phyloP scores from a whole-genome alignment of 2,329 filamentous ascomycete species.

The Boeremia lycopersici region DNA sequence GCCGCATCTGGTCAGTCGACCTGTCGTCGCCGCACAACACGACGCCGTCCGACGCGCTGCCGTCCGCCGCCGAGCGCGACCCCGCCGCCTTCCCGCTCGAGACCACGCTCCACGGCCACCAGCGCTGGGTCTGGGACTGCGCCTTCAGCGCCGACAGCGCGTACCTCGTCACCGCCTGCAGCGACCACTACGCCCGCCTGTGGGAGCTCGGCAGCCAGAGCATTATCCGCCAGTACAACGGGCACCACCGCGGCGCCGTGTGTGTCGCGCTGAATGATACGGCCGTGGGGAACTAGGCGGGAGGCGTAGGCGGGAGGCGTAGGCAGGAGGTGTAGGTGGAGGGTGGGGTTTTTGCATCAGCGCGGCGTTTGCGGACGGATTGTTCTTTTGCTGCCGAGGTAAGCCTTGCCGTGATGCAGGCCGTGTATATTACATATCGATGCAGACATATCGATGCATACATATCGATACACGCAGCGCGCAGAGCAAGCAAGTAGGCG shows the following conservation, averaged over 20 bases:
- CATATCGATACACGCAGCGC: no score
- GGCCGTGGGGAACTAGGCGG: constrained; percentile 44
- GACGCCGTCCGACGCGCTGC: constrained; percentile 39
- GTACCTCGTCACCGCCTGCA: constrained; percentile 91
- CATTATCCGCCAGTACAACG: constrained; percentile 94
- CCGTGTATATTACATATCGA: no score
- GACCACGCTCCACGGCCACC: constrained; percentile 85
- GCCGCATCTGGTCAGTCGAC: constrained; percentile 95
- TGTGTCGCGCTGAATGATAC: constrained; percentile 89
- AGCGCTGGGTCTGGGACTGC: constrained; percentile 98
- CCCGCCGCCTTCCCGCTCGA: constrained; percentile 75
- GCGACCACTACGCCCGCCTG: constrained; percentile 87
- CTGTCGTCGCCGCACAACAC: constrained; percentile 44
- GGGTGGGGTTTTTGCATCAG: constrained; percentile 9
- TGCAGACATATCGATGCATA: no score
- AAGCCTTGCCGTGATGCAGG: background rate
- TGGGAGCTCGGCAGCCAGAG: constrained; percentile 88
- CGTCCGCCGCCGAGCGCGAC: constrained; percentile 45
- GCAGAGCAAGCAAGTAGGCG: no score
- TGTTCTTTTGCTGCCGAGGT: background rate
- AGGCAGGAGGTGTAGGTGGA: no score
- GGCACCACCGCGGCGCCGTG: constrained; percentile 88
- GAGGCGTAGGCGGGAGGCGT: background rate
- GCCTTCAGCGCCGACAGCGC: constrained; percentile 93
- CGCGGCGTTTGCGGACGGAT: constrained; percentile 4